These are phyloP conservation scores for Hypoxylon rickii DNA, from an alignment of 495 filamentous ascomycete species.

Conservation along the genomic window DNA sequence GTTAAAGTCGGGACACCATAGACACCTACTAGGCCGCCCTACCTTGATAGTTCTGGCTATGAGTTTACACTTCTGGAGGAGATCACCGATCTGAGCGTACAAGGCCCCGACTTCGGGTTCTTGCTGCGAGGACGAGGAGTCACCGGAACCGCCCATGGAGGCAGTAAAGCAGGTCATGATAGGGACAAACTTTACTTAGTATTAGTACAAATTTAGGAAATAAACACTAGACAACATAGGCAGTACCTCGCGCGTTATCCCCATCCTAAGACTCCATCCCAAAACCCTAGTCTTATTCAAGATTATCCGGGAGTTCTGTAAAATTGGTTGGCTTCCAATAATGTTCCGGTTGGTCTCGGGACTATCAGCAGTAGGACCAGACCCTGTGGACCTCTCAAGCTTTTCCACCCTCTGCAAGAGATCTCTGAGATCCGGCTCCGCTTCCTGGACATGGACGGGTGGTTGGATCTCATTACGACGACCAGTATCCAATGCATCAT, in stretches of 20 bases:
- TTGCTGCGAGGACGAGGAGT: slow-evolving; percentile 5
- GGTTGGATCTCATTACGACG: slow-evolving; percentile 1
- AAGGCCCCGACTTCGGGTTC: slow-evolving; percentile 28
- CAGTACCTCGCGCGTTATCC: slow-evolving; percentile 46
- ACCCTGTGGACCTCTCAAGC: slow-evolving; percentile 23
- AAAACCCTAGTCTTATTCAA: slow-evolving; percentile 48
- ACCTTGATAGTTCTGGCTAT: slow-evolving; percentile 36
- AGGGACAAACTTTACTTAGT: slow-evolving; percentile 30
- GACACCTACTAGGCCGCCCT: slow-evolving; percentile 34
- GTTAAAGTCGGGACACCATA: slow-evolving; percentile 26
- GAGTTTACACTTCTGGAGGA: slow-evolving; percentile 43
- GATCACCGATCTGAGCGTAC: slow-evolving; percentile 34
- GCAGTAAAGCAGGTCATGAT: slow-evolving; percentile 22
- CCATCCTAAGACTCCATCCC: slow-evolving; percentile 51
- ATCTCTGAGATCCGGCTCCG: slow-evolving; percentile 19
- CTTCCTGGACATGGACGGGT: background rate
- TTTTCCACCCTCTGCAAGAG: slow-evolving; percentile 25
- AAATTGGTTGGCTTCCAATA: slow-evolving; percentile 30
- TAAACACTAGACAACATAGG: background rate
- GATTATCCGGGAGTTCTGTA: slow-evolving; percentile 36
- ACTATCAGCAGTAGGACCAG: slow-evolving; percentile 5
- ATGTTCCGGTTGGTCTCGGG: no score
- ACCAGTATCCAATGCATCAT: background rate
- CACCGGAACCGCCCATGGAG: slow-evolving; percentile 6
- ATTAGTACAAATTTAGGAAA: background rate